These are phyloP conservation scores for Aspergillus carlsbadensis DNA, from an alignment of 495 filamentous ascomycete species.

Conservation along the genomic window DNA sequence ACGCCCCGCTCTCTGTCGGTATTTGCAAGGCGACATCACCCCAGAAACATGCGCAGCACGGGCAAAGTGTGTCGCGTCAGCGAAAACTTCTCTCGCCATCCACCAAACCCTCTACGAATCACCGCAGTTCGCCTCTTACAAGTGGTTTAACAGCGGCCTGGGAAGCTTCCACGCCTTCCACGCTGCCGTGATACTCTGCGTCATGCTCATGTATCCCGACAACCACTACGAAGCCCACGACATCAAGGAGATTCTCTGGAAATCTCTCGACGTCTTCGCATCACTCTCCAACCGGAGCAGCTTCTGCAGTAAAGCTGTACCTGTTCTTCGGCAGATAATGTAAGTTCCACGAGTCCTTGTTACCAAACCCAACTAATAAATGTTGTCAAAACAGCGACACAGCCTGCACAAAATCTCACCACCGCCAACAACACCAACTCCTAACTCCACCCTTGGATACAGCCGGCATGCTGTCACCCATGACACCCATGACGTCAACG, in stretches of 20 bases:
- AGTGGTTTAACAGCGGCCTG: conserved; percentile 47
- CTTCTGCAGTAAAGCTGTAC: conserved; percentile 45
- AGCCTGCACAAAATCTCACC: conserved; percentile 21
- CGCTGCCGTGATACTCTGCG: conserved; percentile 34
- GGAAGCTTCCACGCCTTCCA: conserved; percentile 38
- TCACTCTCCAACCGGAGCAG: conserved; percentile 37
- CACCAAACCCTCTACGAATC: conserved; percentile 38
- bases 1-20: conserved; percentile 41
- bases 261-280: conserved; percentile 39
- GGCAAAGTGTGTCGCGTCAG: conserved; percentile 42
- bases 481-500: conserved; percentile 11
- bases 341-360: conserved; percentile 14
- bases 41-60: conserved; percentile 37
- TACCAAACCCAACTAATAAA: not conserved
- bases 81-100: conserved; percentile 40
- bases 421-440: conserved; percentile 17
- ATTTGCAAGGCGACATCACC: conserved; percentile 42
- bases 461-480: conserved; percentile 13
- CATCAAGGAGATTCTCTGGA: conserved; percentile 30
- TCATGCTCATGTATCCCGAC: conserved; percentile 33
- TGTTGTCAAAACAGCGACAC: conserved; percentile 20
- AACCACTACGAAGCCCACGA: conserved; percentile 33
- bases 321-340: conserved; percentile 39
- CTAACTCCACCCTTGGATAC: conserved; percentile 12
- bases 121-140: conserved; percentile 37